These are phyloP conservation scores for Debaryomyces castellii DNA, from an alignment of 805 yeast genomes.

Conservation along the genomic window DNA sequence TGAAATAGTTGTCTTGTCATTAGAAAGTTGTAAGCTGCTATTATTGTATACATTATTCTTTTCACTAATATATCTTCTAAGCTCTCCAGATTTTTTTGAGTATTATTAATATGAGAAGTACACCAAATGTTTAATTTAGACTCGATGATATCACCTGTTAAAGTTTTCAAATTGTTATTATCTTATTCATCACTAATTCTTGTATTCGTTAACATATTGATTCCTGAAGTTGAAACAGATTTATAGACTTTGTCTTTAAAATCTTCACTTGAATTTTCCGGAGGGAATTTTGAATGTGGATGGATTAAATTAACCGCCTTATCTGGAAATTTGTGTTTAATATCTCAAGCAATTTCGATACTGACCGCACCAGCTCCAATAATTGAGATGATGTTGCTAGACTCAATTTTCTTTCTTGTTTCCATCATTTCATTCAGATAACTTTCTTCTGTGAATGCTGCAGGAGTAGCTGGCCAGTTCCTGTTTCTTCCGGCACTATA, in stretches of 20 bases:
- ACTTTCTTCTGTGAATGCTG: conserved; percentile 34
- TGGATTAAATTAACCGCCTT: conserved; percentile 37
- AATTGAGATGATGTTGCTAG: conserved; percentile 37
- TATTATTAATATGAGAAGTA: conserved; percentile 32
- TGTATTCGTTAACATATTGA: conserved; percentile 27
- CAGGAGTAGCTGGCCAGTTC: conserved; percentile 54
- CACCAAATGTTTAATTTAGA: conserved; percentile 39
- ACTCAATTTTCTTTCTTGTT: conserved; percentile 26
- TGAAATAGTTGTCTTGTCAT: conserved; percentile 13
- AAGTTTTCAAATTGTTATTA: conserved; percentile 26
- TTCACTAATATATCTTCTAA: conserved; percentile 22
- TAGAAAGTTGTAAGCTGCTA: conserved; percentile 33
- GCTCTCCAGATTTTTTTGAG: conserved; percentile 19
- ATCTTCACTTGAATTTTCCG: conserved; percentile 33
- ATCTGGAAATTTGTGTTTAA: conserved; percentile 30
- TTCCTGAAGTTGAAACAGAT: conserved; percentile 27
- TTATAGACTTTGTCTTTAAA: conserved; percentile 26
- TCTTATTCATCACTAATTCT: conserved; percentile 28
- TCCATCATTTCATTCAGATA: conserved; percentile 44
- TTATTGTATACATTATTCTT: conserved; percentile 31
- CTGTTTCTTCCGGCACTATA: conserved; percentile 52
- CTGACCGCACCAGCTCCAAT: conserved; percentile 49
- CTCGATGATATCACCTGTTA: conserved; percentile 23
- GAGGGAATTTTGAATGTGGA: conserved; percentile 36
- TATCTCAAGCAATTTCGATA: conserved; percentile 43